A percentile compares a stretch with the other conserved stretches of the same genome.
Evolutionary conservation across 202 grass and related monocot genomes (phyloP).

Genomic region (Carex arenaria): DNA sequence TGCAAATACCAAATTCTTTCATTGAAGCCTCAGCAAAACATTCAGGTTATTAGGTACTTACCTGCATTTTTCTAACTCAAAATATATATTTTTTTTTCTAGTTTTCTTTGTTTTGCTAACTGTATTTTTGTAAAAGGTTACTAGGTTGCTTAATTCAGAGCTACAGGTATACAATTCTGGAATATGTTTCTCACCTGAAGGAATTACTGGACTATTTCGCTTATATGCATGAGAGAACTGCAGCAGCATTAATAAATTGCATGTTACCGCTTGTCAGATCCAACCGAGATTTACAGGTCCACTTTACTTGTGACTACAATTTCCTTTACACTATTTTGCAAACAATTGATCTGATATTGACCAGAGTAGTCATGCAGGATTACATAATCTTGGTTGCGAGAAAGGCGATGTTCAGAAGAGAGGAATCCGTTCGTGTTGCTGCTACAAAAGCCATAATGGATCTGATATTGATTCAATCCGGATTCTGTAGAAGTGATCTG

Average conservation of each 20-base stretch:
- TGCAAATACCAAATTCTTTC: slow-evolving; percentile 79
- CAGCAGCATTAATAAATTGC: slow-evolving; percentile 54
- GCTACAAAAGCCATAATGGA: slow-evolving; percentile 70
- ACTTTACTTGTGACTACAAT: not conserved
- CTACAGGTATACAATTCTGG: slow-evolving; percentile 56
- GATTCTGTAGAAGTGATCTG: slow-evolving; percentile 41
- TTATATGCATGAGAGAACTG: slow-evolving; percentile 70
- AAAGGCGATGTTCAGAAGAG: slow-evolving; percentile 89
- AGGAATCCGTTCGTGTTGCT: slow-evolving; percentile 55
- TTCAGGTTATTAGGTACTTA: slow-evolving; percentile 48
- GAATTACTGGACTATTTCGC: slow-evolving; percentile 81
- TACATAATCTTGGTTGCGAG: slow-evolving; percentile 85
- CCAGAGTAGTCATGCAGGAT: slow-evolving; percentile 47
- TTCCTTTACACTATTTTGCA: not conserved
- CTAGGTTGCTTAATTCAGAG: slow-evolving; percentile 53
- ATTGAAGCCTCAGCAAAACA: slow-evolving; percentile 66
- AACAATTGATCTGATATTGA: not conserved
- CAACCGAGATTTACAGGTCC: slow-evolving; percentile 67
- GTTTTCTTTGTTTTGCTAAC: not conserved
- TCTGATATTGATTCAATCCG: slow-evolving; percentile 53
- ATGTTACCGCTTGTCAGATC: slow-evolving; percentile 73
- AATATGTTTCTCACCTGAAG: slow-evolving; percentile 68
- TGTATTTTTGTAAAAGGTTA: slow-evolving; percentile 31
- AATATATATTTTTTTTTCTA: not conserved
- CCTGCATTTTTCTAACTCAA: not conserved